Conservation (phyloP, 306 rosid genomes). For the Begonia loranthoides region DNA sequence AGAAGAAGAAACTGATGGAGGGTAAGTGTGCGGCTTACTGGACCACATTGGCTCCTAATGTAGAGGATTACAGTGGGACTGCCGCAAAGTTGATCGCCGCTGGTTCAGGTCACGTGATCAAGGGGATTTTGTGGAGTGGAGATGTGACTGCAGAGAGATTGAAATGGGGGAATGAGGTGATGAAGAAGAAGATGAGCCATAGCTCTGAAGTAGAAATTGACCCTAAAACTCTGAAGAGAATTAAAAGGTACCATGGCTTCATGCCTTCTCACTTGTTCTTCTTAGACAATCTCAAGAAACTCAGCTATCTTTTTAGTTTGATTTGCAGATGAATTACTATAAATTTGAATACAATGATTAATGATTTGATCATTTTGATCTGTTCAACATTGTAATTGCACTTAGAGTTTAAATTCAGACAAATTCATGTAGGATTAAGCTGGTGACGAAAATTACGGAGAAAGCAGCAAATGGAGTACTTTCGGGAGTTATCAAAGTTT, state of each 20-base stretch:
- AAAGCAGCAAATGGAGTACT: conserved; percentile 85
- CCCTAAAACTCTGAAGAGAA: conserved; percentile 69
- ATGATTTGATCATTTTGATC: no score
- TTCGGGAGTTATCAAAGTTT: conserved; percentile 53
- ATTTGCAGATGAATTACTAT: no score
- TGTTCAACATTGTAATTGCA: no score
- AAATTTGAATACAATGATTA: no score
- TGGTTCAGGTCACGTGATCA: conserved; percentile 71
- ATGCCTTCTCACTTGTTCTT: not conserved
- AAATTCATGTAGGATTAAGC: conserved; percentile 53
- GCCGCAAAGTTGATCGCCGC: conserved; percentile 65
- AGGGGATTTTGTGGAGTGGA: conserved; percentile 93
- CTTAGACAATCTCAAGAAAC: no score
- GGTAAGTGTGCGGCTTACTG: conserved; percentile 64
- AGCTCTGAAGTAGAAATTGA: conserved; percentile 35
- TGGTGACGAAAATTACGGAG: conserved; percentile 72
- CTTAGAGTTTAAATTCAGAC: no score
- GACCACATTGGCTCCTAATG: conserved; percentile 96
- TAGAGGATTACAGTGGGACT: conserved; percentile 69
- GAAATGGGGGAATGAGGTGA: conserved; percentile 62
- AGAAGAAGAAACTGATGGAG: conserved; percentile 63
- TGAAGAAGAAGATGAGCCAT: conserved; percentile 57
- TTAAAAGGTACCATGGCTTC: conserved; percentile 39
- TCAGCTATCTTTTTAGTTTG: no score
- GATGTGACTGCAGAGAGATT: conserved; percentile 84